A percentile compares a stretch with the other conserved stretches of the same genome.
Evolutionary conservation across 2,329 filamentous ascomycete species (phyloP).

Genomic region (Ilyonectria destructans): DNA sequence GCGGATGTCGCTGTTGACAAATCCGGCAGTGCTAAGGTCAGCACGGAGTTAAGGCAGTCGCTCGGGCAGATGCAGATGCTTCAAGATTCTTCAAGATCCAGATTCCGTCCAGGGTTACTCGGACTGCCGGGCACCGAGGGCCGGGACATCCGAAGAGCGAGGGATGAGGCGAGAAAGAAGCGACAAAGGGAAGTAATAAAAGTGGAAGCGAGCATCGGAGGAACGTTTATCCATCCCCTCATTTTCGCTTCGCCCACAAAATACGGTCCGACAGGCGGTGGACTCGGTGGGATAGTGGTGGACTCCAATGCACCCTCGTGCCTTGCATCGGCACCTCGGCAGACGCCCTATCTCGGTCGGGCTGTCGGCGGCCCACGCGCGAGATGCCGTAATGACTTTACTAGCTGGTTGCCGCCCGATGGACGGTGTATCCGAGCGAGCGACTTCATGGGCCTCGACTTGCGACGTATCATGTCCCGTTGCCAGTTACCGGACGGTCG

Average conservation of each 20-base stretch:
- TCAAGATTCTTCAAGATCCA: neutral
- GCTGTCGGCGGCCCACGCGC: constrained; percentile 27
- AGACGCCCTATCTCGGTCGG: constrained; percentile 22
- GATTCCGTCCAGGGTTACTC: neutral
- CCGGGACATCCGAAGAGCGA: neutral
- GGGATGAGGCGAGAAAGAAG: neutral
- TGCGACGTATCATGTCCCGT: constrained; percentile 2
- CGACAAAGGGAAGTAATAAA: neutral
- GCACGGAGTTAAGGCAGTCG: neutral
- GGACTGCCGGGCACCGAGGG: neutral
- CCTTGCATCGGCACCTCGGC: constrained; percentile 32
- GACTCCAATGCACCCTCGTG: neutral
- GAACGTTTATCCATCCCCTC: constrained; percentile 13
- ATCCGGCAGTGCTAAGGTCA: constrained; percentile 1
- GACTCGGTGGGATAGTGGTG: constrained; percentile 9
- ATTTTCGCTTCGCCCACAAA: constrained; percentile 7
- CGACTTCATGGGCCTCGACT: neutral
- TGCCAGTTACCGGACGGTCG: neutral
- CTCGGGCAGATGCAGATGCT: neutral
- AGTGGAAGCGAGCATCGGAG: neutral
- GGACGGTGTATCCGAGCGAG: constrained; percentile 10
- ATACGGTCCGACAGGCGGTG: constrained; percentile 1
- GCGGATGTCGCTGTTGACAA: neutral
- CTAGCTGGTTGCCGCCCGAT: constrained; percentile 25
- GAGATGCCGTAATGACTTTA: constrained; percentile 7